Percentiles rank a stretch among this genome's conserved stretches.
phyloP scores from a whole-genome alignment of 768 basidiomycete genomes.

The Calocera cornea region DNA sequence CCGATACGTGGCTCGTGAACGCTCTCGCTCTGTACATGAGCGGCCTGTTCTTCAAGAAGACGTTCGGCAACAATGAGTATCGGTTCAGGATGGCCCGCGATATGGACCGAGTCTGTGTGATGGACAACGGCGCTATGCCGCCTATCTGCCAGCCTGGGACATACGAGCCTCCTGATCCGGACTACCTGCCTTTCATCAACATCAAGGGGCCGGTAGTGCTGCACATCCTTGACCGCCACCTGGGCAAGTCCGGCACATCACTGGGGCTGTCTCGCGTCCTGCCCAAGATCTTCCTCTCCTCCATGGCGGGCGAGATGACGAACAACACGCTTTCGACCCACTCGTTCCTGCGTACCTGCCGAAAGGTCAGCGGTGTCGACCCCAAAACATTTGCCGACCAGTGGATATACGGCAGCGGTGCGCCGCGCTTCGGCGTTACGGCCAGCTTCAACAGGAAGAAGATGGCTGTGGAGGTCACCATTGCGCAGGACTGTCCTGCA shows the following conservation, averaged over 20 bases:
- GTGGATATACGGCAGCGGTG: conserved; percentile 97
- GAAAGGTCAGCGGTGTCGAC: conserved; percentile 88
- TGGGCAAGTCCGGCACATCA: conserved; percentile 90
- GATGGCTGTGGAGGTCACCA: conserved; percentile 93
- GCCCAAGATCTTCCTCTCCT: conserved; percentile 87
- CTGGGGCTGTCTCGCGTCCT: conserved; percentile 88
- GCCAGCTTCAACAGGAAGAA: conserved; percentile 94
- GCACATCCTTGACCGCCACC: conserved; percentile 83
- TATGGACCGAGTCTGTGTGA: conserved; percentile 78
- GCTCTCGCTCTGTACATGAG: conserved; percentile 85
- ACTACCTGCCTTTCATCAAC: conserved; percentile 74
- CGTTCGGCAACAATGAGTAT: conserved; percentile 94
- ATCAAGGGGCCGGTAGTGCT: conserved; percentile 92
- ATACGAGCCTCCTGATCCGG: conserved; percentile 69
- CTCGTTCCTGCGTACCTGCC: conserved; percentile 76
- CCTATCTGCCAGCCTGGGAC: conserved; percentile 87
- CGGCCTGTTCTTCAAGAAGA: conserved; percentile 68
- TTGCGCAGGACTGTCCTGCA: conserved; percentile 80
- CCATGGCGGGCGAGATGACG: conserved; percentile 77
- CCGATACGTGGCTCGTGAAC: conserved; percentile 94
- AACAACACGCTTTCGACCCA: conserved; percentile 81
- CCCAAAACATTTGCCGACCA: conserved; percentile 88
- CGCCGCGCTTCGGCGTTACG: conserved; percentile 77
- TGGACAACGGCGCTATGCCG: conserved; percentile 77
- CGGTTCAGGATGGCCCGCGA: conserved; percentile 91